Evolutionary conservation across 306 rosid species (phyloP).

Genomic region (Sicyos edulis): DNA sequence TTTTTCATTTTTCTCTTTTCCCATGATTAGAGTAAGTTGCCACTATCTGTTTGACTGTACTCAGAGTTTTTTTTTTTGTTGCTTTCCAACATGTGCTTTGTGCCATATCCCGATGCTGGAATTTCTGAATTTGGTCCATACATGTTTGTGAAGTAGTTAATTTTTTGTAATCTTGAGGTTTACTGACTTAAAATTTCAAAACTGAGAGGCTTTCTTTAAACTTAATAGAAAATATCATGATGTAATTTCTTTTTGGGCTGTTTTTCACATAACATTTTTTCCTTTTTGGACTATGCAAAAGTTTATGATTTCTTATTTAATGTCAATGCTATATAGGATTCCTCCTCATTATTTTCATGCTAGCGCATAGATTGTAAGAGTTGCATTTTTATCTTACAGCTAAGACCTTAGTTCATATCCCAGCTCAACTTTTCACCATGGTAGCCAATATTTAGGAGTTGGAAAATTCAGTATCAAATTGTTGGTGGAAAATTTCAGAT

Average conservation of each 20-base stretch:
- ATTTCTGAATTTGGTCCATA: neutral
- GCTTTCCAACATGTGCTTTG: neutral
- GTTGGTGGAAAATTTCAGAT: conserved; percentile 12
- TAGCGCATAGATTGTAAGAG: neutral
- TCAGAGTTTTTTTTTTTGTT: neutral
- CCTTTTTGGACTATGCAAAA: neutral
- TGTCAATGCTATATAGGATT: neutral
- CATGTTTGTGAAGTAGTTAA: neutral
- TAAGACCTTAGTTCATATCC: neutral
- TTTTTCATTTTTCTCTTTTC: neutral
- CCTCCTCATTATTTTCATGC: neutral
- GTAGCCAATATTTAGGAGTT: conserved; percentile 14
- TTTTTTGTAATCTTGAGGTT: conserved; percentile 1
- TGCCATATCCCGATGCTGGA: neutral
- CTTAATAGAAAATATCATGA: neutral
- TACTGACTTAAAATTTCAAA: neutral
- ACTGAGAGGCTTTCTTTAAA: neutral
- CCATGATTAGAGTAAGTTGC: neutral
- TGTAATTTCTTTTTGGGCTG: neutral
- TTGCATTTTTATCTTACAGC: neutral
- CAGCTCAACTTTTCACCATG: neutral
- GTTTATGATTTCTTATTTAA: neutral
- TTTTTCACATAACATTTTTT: neutral
- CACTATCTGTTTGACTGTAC: neutral
- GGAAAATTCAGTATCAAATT: neutral